A percentile compares a stretch with the other conserved stretches of the same genome.
Evolutionary conservation across 306 rosid genomes (phyloP).

Genomic region (Begonia fuchsioides): DNA sequence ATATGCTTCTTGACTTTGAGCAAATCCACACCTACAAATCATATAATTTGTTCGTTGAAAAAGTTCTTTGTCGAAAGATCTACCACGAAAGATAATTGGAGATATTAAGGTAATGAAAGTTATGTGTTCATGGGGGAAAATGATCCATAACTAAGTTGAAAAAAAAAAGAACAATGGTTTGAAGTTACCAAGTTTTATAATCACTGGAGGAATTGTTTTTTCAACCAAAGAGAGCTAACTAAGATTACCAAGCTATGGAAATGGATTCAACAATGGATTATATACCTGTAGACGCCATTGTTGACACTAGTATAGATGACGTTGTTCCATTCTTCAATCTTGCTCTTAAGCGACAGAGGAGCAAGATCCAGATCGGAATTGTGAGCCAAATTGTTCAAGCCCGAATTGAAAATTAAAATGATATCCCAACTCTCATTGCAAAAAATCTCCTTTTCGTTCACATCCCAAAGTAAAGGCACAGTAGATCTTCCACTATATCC

Average conservation of each 20-base stretch:
- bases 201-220: no score
- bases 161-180: no score
- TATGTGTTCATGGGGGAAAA: no score
- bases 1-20: slow-evolving; percentile 81
- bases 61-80: no score
- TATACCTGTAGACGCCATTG: slow-evolving; percentile 79
- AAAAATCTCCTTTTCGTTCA: slow-evolving; percentile 29
- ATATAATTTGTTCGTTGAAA: no score
- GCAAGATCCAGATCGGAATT: slow-evolving; percentile 60
- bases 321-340: slow-evolving; percentile 64
- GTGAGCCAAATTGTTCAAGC: slow-evolving; percentile 36
- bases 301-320: slow-evolving; percentile 68
- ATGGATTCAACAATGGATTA: not conserved
- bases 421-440: slow-evolving; percentile 85
- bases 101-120: no score
- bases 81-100: no score
- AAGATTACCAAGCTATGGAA: not conserved
- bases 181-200: no score
- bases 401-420: slow-evolving; percentile 53
- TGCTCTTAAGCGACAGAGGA: slow-evolving; percentile 37
- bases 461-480: slow-evolving; percentile 75
- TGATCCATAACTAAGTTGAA: no score
- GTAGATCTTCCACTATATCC: slow-evolving; percentile 70
- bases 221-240: no score
- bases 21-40: slow-evolving; percentile 66